Evolutionary conservation across 176 grass and related monocot genomes (phyloP), one percentile per base, ranked within the genome.

Genomic region (Secale cereale): DNA sequence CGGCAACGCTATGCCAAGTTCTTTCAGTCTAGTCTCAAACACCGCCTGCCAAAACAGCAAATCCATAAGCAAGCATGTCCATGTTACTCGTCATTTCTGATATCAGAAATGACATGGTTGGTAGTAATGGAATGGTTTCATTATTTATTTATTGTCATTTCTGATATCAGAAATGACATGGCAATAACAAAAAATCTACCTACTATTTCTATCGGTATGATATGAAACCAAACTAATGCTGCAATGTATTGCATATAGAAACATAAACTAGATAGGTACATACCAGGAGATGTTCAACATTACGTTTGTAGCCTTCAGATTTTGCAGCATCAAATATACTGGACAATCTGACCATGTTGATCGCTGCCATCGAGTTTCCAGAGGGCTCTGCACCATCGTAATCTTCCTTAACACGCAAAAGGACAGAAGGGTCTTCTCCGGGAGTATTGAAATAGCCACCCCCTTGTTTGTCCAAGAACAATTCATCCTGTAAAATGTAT

Each of bases 341-440:
- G 30, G 96, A 88, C 14, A 98, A 88, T 74, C 96, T 90, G 77
- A 98, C 91, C 82, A 95, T 82, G 84, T 98, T 98, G 33, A 98
- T 90, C 1, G 96, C 91, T 65, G 96, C 81, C 10, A 98, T 82
- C 3, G 96, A 98, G 68, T 98, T 95, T 70, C 96, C 96, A 84
- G 96, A 98, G 70, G 93, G 96, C 70, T 98, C 96, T 37, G 96
- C 96, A 77, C 96, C 96, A 92, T 98, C 96, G 87, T 98, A 85
- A 86, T 95, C 96, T 82, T 98, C 96, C 90, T 98, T 98, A 83
- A 91, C 70, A 71, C 91, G 91, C 27, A 98, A 76, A 64, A 98
- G 88, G 19, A 98, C 91, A 28, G 96, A 98, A 63, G 96, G 93
- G 50, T 95, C 96, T 88, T 98, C 93, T 65, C 91, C 96, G 76